These are phyloP conservation scores for Centaurea solstitialis DNA, from an alignment of 129 eudicot species.

Conservation along the genomic window DNA sequence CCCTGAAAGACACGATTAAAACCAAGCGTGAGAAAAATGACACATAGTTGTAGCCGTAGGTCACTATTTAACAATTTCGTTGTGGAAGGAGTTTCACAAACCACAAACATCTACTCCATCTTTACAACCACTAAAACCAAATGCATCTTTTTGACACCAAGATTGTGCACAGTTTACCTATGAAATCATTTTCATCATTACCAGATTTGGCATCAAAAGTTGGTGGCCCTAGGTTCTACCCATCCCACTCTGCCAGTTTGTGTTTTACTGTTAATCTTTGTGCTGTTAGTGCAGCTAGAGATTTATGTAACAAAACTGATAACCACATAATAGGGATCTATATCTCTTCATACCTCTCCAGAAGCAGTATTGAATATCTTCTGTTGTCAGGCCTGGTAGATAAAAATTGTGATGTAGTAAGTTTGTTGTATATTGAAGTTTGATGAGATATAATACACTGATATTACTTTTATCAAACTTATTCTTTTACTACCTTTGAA, in stretches of 20 bases:
- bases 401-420: neutral
- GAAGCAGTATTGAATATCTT: constrained; percentile 84
- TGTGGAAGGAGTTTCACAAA: neutral
- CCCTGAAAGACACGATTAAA: constrained; percentile 41
- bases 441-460: neutral
- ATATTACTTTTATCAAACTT: neutral
- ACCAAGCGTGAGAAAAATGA: neutral
- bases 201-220: neutral
- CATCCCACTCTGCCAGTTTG: neutral
- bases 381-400: constrained; percentile 62
- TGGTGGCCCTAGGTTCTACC: neutral
- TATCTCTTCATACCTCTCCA: constrained; percentile 71
- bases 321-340: constrained; percentile 2
- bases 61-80: neutral
- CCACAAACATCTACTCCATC: neutral
- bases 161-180: neutral
- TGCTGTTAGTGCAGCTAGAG: neutral
- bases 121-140: neutral
- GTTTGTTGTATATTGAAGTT: constrained; percentile 13
- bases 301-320: neutral
- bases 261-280: neutral
- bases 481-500: constrained; percentile 63
- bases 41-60: neutral
- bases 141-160: neutral
- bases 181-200: neutral